Evolutionary conservation across 345 rosid genomes (phyloP).

Genomic region (Clarkia xantiana): DNA sequence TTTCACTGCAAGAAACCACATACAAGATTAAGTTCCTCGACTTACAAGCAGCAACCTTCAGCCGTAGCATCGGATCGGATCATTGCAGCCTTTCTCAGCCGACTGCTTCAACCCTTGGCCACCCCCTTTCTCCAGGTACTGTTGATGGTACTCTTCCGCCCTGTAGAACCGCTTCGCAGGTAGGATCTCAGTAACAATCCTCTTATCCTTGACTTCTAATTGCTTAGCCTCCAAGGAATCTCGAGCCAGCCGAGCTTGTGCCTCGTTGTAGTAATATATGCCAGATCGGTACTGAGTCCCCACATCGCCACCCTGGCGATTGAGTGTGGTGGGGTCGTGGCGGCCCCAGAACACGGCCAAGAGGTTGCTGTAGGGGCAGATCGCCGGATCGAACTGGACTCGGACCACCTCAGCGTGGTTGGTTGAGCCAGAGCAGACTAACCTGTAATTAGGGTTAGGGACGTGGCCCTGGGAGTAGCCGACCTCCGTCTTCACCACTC

Average conservation of each 20-base stretch:
- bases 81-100: conserved; percentile 54
- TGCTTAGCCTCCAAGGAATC: conserved; percentile 54
- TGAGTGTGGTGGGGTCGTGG: conserved; percentile 71
- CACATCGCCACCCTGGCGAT: conserved; percentile 79
- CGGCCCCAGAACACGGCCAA: conserved; percentile 66
- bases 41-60: conserved; percentile 5
- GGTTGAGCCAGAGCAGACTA: conserved; percentile 56
- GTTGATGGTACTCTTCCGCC: conserved; percentile 75
- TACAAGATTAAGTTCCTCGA: no score
- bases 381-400: conserved; percentile 60
- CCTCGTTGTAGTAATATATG: conserved; percentile 52
- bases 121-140: conserved; percentile 69
- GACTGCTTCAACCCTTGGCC: conserved; percentile 41
- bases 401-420: conserved; percentile 74
- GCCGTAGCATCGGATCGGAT: conserved; percentile 74
- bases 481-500: conserved; percentile 64
- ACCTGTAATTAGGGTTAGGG: conserved; percentile 47
- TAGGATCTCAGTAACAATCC: conserved; percentile 61
- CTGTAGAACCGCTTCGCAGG: conserved; percentile 65
- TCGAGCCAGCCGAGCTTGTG: conserved; percentile 36
- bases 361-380: conserved; percentile 36
- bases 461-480: conserved; percentile 76
- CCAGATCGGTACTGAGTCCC: conserved; percentile 86
- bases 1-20: no score
- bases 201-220: conserved; percentile 26